Evolutionary conservation across 768 basidiomycete species (phyloP).

Genomic region (Flagelloscypha sp.): DNA sequence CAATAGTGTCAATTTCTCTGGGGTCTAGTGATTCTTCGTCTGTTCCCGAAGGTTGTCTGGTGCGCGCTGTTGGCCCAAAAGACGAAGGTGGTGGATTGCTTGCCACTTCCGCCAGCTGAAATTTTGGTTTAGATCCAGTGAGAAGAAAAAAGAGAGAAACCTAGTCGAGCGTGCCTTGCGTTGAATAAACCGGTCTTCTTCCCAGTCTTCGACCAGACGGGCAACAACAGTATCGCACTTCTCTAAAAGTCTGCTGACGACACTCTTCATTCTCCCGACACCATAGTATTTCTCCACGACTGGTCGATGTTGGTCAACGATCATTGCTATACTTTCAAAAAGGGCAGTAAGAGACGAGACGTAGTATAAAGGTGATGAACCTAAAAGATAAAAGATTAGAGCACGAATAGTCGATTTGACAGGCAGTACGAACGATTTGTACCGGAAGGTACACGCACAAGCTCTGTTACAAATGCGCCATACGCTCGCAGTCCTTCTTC

Average conservation of each 20-base stretch:
- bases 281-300: slow-evolving; percentile 99
- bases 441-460: slow-evolving; percentile 73
- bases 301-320: slow-evolving; percentile 95
- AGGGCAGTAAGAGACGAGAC: slow-evolving; percentile 83
- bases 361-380: slow-evolving; percentile 88
- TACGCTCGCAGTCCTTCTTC: slow-evolving; percentile 86
- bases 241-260: slow-evolving; percentile 65
- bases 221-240: slow-evolving; percentile 85
- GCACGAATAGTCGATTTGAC: slow-evolving; percentile 7
- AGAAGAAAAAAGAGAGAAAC: slow-evolving; percentile 1
- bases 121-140: slow-evolving; percentile 2
- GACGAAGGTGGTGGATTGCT: slow-evolving; percentile 29
- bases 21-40: slow-evolving; percentile 68
- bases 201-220: slow-evolving; percentile 75
- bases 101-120: slow-evolving; percentile 40
- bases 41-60: slow-evolving; percentile 18
- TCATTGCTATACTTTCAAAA: slow-evolving; percentile 91
- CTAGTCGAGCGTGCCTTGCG: slow-evolving; percentile 48
- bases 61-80: slow-evolving; percentile 22
- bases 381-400: slow-evolving; percentile 31
- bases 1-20: slow-evolving; percentile 81
- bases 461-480: slow-evolving; percentile 84
- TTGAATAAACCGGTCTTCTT: slow-evolving; percentile 79
- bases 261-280: slow-evolving; percentile 71
- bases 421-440: slow-evolving; percentile 51